Base-by-base conservation (phyloP, 192 early-diverging fungal species). In the Coemansia sp. region DNA sequence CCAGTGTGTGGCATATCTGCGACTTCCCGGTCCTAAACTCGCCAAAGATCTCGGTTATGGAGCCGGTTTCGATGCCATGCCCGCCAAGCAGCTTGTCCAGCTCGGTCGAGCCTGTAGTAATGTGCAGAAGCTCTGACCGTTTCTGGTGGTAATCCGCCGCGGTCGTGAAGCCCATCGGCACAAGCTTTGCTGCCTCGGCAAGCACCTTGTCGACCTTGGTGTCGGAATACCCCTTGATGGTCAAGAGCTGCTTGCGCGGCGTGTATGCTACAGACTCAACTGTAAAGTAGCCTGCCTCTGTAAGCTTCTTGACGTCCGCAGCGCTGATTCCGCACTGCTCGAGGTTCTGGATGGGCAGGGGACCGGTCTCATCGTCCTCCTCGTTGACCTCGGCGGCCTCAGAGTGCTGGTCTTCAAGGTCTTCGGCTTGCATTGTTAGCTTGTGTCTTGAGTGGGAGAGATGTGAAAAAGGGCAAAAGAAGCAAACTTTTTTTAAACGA, bases 21-120 rank as follows among this genome's bases (percentile, higher is more conserved):
- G 91, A 96, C 79, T 99, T 99, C 65, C 96, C 96, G 7, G 96
- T 99, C 54, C 96, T 81, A 69, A 99, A 99, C 79, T 99, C 96
- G 34, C 96, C 96, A 89, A 97, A 99, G 0, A 99, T 83, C 73
- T 99, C 96, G 22, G 96, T 99, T 36, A 99, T 97, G 5, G 92
- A 85, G 3, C 96, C 96, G 5, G 96, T 97, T 67, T 99, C 96
- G 49, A 99, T 89, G 15, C 96, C 96, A 17, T 75, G 78, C 67
- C 94, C 95, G 41, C 95, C 96, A 4, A 99, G 80, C 20, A 96
- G 73, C 69, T 91, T 92, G 83, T 99, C 94, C 17, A 99, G 79
- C 56, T 95, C 93, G 15, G 88, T 91, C 0, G 93, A 93, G 3
- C 96, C 96, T 0, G 96, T 97, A 0, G 90, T 89, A 38, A 99